Conservation (phyloP, 371 early-diverging fungal genomes). For the Mucor velutinosus region DNA sequence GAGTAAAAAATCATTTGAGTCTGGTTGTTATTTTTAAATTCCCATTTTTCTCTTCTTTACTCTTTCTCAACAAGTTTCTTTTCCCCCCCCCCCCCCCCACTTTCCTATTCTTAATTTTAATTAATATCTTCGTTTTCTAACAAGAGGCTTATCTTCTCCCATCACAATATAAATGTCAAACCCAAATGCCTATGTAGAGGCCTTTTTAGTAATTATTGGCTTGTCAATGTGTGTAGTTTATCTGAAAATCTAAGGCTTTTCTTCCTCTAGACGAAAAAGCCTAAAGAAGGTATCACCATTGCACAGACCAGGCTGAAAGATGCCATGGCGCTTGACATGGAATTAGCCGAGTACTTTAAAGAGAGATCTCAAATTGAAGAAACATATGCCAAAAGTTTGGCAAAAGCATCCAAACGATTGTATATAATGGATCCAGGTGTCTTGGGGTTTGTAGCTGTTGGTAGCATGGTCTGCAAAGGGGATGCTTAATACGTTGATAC, state of each 20-base stretch:
- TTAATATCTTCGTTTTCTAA: background rate
- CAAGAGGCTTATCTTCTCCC: background rate
- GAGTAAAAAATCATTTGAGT: constrained; percentile 24
- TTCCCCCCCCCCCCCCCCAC: too few relatives aligned
- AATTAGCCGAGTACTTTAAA: constrained; percentile 26
- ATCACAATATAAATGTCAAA: background rate
- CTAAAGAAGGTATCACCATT: constrained; percentile 19
- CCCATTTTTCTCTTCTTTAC: background rate
- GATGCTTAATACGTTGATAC: background rate
- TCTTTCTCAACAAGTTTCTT: background rate
- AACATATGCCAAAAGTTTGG: constrained; percentile 19
- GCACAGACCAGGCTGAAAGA: constrained; percentile 11
- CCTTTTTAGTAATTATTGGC: constrained; percentile 3
- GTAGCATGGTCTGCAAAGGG: too few relatives aligned
- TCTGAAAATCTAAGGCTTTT: background rate
- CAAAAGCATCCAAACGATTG: constrained; percentile 18
- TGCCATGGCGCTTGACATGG: constrained; percentile 17
- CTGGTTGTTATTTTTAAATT: background rate
- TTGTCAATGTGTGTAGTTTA: background rate
- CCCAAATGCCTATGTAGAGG: constrained; percentile 3
- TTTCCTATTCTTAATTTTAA: background rate
- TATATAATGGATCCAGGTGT: constrained; percentile 13
- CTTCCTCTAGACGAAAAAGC: constrained; percentile 19
- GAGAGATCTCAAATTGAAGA: constrained; percentile 31
- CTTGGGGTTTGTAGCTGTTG: constrained; percentile 9